A percentile compares a stretch with the other conserved stretches of the same genome.
Conservation (phyloP, 2,329 filamentous ascomycete genomes). For the Allantophomopsis lycopodina region DNA sequence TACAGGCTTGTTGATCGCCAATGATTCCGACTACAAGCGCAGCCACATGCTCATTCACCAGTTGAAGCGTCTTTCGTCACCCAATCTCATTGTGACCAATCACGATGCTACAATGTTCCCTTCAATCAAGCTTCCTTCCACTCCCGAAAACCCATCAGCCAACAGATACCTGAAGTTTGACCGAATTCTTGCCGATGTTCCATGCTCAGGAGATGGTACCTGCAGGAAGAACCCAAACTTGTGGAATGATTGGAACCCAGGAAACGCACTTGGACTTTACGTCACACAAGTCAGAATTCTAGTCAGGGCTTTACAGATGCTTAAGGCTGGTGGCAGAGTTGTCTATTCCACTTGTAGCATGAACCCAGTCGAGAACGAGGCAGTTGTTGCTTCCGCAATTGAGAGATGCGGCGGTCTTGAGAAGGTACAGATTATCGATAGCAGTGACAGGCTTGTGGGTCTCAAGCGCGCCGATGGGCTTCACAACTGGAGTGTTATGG, state of each 20-base stretch:
- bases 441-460: constrained; percentile 60
- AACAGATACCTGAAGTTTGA: constrained; percentile 87
- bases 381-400: constrained; percentile 78
- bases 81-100: constrained; percentile 93
- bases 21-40: constrained; percentile 93
- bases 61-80: constrained; percentile 90
- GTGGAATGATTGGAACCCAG: constrained; percentile 90
- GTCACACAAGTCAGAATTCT: constrained; percentile 80
- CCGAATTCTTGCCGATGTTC: constrained; percentile 89
- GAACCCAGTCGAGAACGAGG: constrained; percentile 96
- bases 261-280: constrained; percentile 77
- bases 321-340: constrained; percentile 86
- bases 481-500: constrained; percentile 80
- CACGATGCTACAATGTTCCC: constrained; percentile 96
- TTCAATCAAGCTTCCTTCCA: constrained; percentile 68
- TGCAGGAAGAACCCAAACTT: constrained; percentile 84
- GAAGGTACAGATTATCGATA: constrained; percentile 78
- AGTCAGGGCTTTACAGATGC: constrained; percentile 83
- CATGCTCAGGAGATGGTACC: constrained; percentile 92
- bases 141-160: constrained; percentile 36
- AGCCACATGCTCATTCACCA: constrained; percentile 97
- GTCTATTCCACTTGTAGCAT: constrained; percentile 98
- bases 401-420: constrained; percentile 72
- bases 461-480: constrained; percentile 68
- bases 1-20: constrained; percentile 85